Base-by-base conservation (phyloP, 75 land plant species). In the Gnetum montanum region DNA sequence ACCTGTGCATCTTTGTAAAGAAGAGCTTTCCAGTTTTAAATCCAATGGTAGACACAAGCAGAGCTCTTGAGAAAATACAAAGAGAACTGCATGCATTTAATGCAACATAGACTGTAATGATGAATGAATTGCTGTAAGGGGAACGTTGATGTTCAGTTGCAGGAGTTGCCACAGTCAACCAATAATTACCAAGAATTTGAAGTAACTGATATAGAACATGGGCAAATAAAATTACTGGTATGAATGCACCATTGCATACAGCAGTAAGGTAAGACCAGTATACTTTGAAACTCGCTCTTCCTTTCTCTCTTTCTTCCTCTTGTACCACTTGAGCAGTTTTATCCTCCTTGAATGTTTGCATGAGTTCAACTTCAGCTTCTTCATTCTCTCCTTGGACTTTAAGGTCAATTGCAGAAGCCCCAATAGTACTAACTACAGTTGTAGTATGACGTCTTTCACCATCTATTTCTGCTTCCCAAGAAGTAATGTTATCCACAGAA, bases 91-190 rank as follows among this genome's bases (percentile, higher is more conserved):
- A 94, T 60, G 76, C 30, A 6, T 93, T 69, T 49, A 92, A 65
- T 5, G 64, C 74, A 34, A 72, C 67, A 58, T 88, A 92, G 16
- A 92, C 79, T 31, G 59, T 22, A 33, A 88, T 71, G 1, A 84
- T 70, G 20, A 48, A 55, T 7, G 41, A 29, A 26, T 48, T 60
- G 54, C 58, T 58, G 29, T 80, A 67, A 3, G 52, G 34, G 30
- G 81, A 70, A 13, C 57, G 24, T 15, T 44, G 49, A 51, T 67
- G 83, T 46, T 54, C 48, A 20, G 81, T 70, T 22, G 68, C 64
- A 7, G 98, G 94, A 62, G 75, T 71, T 37, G 86, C 98, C 98
- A 94, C 88, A 22, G 90, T 81, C 84, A 93, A 82, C 98, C 98
- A 93, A 45, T 83, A 93, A 66, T 85, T 83, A 73, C 94, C 76